These are phyloP conservation scores for Epipyxis sp. DNA, from an alignment of 108 stramenopile species.

Conservation along the genomic window DNA sequence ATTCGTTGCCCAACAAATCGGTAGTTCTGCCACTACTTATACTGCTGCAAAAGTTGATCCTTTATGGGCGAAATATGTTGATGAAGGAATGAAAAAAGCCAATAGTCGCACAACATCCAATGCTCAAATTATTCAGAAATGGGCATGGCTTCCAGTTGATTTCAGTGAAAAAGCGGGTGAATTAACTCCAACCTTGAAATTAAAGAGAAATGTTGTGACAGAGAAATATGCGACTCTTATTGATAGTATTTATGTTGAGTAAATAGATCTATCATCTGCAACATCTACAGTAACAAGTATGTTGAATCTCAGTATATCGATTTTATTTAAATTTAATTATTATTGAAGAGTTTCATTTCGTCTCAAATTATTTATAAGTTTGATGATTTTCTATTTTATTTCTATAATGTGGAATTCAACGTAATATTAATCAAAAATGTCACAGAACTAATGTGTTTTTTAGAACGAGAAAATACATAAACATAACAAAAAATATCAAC, in stretches of 20 bases:
- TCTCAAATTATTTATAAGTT: no score
- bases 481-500: no score
- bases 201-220: slow-evolving; percentile 65
- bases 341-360: no score
- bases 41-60: slow-evolving; percentile 8
- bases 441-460: no score
- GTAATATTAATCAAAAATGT: no score
- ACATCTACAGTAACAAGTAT: neutral
- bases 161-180: slow-evolving; percentile 66
- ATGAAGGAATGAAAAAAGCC: slow-evolving; percentile 27
- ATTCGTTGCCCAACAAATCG: slow-evolving; percentile 35
- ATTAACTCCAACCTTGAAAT: slow-evolving; percentile 73
- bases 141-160: slow-evolving; percentile 54
- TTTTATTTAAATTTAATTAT: no score
- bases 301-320: no score
- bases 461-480: no score
- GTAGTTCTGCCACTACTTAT: slow-evolving; percentile 41
- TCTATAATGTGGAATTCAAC: no score
- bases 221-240: slow-evolving; percentile 61
- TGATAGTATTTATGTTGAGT: slow-evolving; percentile 47
- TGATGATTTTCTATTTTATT: no score
- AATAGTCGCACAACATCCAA: slow-evolving; percentile 54
- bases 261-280: neutral
- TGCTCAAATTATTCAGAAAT: slow-evolving; percentile 67
- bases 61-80: slow-evolving; percentile 43